A percentile compares a stretch with the other conserved stretches of the same genome.
These are phyloP conservation scores for Helicocarpus griseus DNA, from an alignment of 2,329 filamentous ascomycete genomes.

Conservation along the genomic window DNA sequence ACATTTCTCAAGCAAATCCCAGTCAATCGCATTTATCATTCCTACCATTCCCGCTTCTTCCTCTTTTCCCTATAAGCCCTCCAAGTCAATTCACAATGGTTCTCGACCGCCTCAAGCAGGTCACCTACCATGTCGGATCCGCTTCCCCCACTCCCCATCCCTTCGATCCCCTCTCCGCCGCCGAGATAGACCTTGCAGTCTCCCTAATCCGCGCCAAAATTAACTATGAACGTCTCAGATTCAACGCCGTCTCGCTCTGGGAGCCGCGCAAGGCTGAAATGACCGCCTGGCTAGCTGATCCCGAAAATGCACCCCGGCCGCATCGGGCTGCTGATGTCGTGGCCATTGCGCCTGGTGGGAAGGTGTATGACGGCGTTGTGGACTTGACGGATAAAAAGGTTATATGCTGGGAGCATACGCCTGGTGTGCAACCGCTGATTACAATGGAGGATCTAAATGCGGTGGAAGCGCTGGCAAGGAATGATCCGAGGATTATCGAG, in stretches of 20 bases:
- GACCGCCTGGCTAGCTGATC: conserved; percentile 64
- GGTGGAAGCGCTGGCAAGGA: conserved; percentile 66
- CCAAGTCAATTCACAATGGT: conserved; percentile 36
- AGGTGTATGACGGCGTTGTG: conserved; percentile 73
- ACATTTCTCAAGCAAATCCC: background rate
- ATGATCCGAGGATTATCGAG: conserved; percentile 78
- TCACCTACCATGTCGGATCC: conserved; percentile 52
- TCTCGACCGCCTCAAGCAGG: conserved; percentile 54
- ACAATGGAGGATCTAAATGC: conserved; percentile 82
- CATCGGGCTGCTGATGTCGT: conserved; percentile 70
- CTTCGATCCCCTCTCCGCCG: conserved; percentile 62
- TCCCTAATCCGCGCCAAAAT: conserved; percentile 57
- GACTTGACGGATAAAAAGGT: conserved; percentile 60
- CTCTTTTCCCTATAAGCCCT: background rate
- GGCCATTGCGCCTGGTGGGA: conserved; percentile 67
- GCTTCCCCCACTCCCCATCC: conserved; percentile 53
- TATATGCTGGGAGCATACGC: conserved; percentile 62
- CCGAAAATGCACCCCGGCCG: conserved; percentile 52
- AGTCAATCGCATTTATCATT: background rate
- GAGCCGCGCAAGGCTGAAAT: conserved; percentile 82
- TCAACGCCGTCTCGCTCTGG: conserved; percentile 76
- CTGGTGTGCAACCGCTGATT: conserved; percentile 77
- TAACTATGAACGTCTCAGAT: conserved; percentile 61
- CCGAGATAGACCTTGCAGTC: conserved; percentile 65
- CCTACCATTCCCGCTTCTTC: background rate